These are phyloP conservation scores for Stachybotrys echinatus DNA, from an alignment of 2,329 filamentous ascomycete species.

Conservation along the genomic window DNA sequence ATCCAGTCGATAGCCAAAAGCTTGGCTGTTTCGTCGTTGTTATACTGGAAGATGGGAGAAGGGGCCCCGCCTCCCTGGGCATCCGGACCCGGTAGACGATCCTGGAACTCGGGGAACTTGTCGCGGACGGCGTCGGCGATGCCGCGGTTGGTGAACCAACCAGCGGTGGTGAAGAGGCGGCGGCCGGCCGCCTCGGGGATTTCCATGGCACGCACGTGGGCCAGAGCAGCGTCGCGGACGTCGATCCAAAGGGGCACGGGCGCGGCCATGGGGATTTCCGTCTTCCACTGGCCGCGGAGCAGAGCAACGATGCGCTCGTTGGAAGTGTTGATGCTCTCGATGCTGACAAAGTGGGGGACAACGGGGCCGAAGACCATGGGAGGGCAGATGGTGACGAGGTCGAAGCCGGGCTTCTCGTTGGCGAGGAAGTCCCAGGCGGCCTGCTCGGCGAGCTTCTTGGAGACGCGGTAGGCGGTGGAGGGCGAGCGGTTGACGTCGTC, in stretches of 20 bases:
- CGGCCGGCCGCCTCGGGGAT: constrained; percentile 40
- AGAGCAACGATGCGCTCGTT: constrained; percentile 46
- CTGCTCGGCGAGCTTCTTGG: constrained; percentile 49
- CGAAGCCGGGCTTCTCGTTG: constrained; percentile 37
- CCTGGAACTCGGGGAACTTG: constrained; percentile 45
- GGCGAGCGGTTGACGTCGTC: constrained; percentile 34
- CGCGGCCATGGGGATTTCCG: constrained; percentile 33
- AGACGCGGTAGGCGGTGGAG: constrained; percentile 45
- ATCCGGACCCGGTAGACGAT: constrained; percentile 39
- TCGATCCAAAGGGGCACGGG: constrained; percentile 45
- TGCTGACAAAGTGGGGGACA: constrained; percentile 38
- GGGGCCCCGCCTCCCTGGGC: constrained; percentile 36
- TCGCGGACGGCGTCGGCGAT: constrained; percentile 37
- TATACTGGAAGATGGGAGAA: constrained; percentile 42
- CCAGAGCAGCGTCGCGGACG: constrained; percentile 49
- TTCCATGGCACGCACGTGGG: constrained; percentile 49
- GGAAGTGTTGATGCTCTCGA: constrained; percentile 47
- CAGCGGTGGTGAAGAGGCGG: constrained; percentile 44
- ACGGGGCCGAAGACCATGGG: constrained; percentile 51
- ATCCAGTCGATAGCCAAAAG: constrained; percentile 59
- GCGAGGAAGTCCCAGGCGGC: constrained; percentile 49
- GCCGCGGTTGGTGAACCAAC: constrained; percentile 40
- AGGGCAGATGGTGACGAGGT: constrained; percentile 49
- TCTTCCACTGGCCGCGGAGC: constrained; percentile 44
- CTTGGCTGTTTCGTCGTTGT: constrained; percentile 54